Base-by-base conservation (phyloP, 768 basidiomycete species). In the Suillus variegatus region DNA sequence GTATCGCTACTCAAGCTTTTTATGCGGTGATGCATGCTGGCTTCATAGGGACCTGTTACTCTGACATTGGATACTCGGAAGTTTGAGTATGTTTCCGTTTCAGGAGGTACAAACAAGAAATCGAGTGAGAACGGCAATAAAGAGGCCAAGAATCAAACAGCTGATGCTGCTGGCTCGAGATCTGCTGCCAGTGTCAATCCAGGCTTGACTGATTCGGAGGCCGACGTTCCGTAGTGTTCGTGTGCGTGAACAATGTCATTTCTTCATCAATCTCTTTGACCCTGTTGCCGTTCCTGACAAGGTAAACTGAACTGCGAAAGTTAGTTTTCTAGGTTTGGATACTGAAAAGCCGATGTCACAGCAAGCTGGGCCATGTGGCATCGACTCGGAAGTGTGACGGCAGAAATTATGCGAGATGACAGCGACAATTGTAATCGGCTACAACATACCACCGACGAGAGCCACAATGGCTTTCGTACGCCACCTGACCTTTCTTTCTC, bases 21-120 rank as follows among this genome's bases (percentile, higher is more conserved):
- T 22, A 25, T 55, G 43, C 41, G n/a, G 20, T 63, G 35, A 51
- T 65, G 18, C 16, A 38, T 58, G 43, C 5, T 40, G 35, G 18
- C 40, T 41, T 52, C 66, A 65, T 68, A 94, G 91, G 93, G 93
- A 3, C 93, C 93, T 64, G 87, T 95, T 35, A 94, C 93, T 13
- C 89, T 95, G 66, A 93, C 90, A 0, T 81, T 95, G 44, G 93
- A 95, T 76, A 88, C 92, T 35, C 86, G 90, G 58, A 92, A 90
- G 73, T 91, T 87, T 62, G 89, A 90, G 79, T 91, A 90, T 71
- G 69, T 88, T 47, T 74, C 79, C 6, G 58, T 32, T 49, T 56
- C 67, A 65, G 55, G 52, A n/a, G 40, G 43, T 43, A 20, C 66
- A 12, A 63, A 67, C 25, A 58, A 58, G 57, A 43, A 43, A 41